Evolutionary conservation across 306 rosid species (phyloP), one percentile per base, ranked within the genome.

Genomic region (Macrotyloma uniflorum): DNA sequence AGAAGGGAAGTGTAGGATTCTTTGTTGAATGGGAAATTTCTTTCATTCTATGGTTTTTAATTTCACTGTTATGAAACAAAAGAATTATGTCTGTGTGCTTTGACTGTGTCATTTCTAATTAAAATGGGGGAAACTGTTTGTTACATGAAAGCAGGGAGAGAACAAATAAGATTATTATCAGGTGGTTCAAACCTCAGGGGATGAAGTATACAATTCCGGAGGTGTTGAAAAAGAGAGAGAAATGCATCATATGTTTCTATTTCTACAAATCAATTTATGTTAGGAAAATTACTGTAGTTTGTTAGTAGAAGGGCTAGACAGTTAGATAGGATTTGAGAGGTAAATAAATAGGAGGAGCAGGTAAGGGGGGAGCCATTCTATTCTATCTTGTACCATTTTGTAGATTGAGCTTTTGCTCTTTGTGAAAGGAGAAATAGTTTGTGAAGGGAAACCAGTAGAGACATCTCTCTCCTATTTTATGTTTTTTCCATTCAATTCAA

Each of bases 61-160:
- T 36, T 51, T 72, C 35, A 63, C 14, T 63, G 79, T 68, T 53
- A 63, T 62, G 8, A 20, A 35, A 79, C 77, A 45, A 70, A 79
- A 32, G n/a, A 78, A 26, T 16, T 46, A 5, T 53, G 70, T 22
- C 28, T 50, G 46, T n/a, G 26, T 43, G 49, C 59, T 42, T 38
- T 79, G 40, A 9, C 26, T 40, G 8, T 40, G 23, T 18, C 53
- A 26, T 74, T 54, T 65, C 12, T 33, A 43, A 35, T 53, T 14
- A 50, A 43, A 73, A 20, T 45, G 15, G 83, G 63, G 65, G 23
- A 49, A 33, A 10, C 45, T 18, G 47, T 13, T 69, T 36, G 6
- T 72, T 67, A 38, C 67, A 26, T 53, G 49, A 50, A 19, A 45
- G 12, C 40, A 18, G 63, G 67, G 77, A 51, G 74, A 30, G 32